phyloP scores from a whole-genome alignment of 768 basidiomycete genomes.

The Sistotremastrum suecicum region DNA sequence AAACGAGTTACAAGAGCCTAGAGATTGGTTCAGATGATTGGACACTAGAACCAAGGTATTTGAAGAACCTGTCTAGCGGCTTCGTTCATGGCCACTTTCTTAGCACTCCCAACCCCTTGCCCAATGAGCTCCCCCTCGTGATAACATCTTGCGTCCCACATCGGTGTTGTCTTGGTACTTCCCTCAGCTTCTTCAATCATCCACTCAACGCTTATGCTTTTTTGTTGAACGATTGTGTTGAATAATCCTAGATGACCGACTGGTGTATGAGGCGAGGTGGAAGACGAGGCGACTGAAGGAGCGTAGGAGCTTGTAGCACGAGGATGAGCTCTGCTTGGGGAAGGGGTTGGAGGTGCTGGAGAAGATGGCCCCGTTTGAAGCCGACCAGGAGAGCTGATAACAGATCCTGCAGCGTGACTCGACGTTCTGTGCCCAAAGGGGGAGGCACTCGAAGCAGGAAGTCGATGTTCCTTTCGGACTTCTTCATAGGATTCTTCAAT shows the following conservation, averaged over 20 bases:
- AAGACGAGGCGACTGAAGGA: slow-evolving; percentile 13
- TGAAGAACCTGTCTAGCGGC: slow-evolving; percentile 61
- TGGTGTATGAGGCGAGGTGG: slow-evolving; percentile 13
- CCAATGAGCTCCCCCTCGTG: slow-evolving; percentile 50
- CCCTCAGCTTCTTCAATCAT: slow-evolving; percentile 36
- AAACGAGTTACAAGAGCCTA: too few species aligned
- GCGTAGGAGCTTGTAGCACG: slow-evolving; percentile 14
- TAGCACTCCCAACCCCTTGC: slow-evolving; percentile 53
- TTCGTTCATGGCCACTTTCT: slow-evolving; percentile 69
- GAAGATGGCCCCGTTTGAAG: slow-evolving; percentile 11
- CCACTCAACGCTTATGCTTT: slow-evolving; percentile 52
- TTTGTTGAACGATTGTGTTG: slow-evolving; percentile 61
- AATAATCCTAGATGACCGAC: slow-evolving; percentile 65
- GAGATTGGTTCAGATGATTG: too few species aligned
- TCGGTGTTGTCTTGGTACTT: slow-evolving; percentile 52
- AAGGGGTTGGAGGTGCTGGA: slow-evolving; percentile 8
- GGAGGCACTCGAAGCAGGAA: slow-evolving; percentile 23
- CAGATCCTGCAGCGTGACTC: slow-evolving; percentile 5
- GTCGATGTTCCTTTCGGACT: slow-evolving; percentile 54
- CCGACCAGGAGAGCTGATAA: slow-evolving; percentile 12
- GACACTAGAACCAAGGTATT: too few species aligned
- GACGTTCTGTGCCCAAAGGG: neutral
- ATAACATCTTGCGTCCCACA: slow-evolving; percentile 56
- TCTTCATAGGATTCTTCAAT: slow-evolving; percentile 42
- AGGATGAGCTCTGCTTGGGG: neutral